Conservation (phyloP, 495 filamentous ascomycete genomes). For the Stereocaulon alpinum region DNA sequence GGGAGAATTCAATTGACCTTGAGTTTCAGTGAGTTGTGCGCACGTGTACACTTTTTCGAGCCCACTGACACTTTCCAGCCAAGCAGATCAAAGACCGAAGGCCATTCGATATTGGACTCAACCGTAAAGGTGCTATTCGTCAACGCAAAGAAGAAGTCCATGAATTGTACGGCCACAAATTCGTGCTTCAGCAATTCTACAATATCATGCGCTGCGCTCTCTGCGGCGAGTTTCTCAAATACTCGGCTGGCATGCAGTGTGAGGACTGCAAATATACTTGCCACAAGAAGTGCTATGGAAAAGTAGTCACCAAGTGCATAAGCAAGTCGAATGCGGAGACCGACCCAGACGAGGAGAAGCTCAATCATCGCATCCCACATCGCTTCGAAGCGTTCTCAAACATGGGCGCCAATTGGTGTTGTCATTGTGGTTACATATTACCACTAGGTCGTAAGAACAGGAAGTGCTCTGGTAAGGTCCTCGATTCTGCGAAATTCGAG, state of each 20-base stretch:
- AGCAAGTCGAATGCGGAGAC: slow-evolving; percentile 97
- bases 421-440: slow-evolving; percentile 97
- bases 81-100: slow-evolving; percentile 60
- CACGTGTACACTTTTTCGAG: background rate
- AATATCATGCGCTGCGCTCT: slow-evolving; percentile 99
- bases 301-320: slow-evolving; percentile 99
- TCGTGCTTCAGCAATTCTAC: slow-evolving; percentile 95
- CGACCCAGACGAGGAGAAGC: slow-evolving; percentile 96
- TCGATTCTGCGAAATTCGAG: background rate
- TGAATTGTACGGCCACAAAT: slow-evolving; percentile 98
- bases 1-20: slow-evolving; percentile 80
- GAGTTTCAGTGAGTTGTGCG: slow-evolving; percentile 60
- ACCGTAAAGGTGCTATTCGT: slow-evolving; percentile 90
- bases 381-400: slow-evolving; percentile 91
- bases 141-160: slow-evolving; percentile 95
- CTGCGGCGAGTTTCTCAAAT: slow-evolving; percentile 96
- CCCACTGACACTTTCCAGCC: slow-evolving; percentile 38
- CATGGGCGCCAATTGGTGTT: slow-evolving; percentile 98
- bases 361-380: slow-evolving; percentile 98
- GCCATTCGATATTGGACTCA: slow-evolving; percentile 76
- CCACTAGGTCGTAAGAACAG: slow-evolving; percentile 91
- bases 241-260: slow-evolving; percentile 97
- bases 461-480: slow-evolving; percentile 68
- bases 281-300: slow-evolving; percentile 89
- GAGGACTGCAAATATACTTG: slow-evolving; percentile 99